Base-by-base conservation (phyloP, 352 stramenopile genomes). In the Phytopythium sindhum region DNA sequence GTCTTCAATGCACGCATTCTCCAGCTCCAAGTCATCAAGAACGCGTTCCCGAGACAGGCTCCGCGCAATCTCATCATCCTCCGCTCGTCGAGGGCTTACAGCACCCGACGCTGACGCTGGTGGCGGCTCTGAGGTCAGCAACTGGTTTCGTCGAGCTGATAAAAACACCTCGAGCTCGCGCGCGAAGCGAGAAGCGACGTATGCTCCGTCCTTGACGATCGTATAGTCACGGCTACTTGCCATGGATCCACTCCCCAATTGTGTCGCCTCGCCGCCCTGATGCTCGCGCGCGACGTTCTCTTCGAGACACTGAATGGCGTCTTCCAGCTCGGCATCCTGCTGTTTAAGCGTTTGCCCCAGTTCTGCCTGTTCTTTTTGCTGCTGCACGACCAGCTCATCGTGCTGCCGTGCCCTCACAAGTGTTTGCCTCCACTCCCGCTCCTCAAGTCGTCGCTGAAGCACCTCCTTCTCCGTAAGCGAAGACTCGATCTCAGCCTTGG, bases 381-480 rank as follows among this genome's bases (percentile, higher is more conserved):
- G 37, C 42, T 75, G 70, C 45, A 72, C 66, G 12, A 72, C 35
- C 0, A 73, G 57, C 21, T 77, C 58, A 4, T 91, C 81, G 12
- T 72, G 78, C 35, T 74, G 61, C 0, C 78, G 64, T 15, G 73
- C 69, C 19, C 84, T 75, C 63, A 85, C 66, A 19, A 93, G 66
- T 29, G 80, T 72, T 23, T 78, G 62, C 41, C 79, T 85, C 85
- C 85, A 93, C 54, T 89, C 82, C 53, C 79, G 70, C 17, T 90
- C 80, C 59, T 91, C 85, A 15, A 72, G 69, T n/a, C 69, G 74
- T 2, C 70, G 75, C 24, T 74, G 66, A 19, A 89, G 58, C 54
- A 86, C 76, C 24, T 84, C 77, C 21, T 68, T 79, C 67, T 75
- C 60, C 72, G 68, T 51, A 61, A 70, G 57, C 73, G 73, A n/a